Evolutionary conservation across 2,329 filamentous ascomycete species (phyloP).

Genomic region (Pseudocercospora vitis): DNA sequence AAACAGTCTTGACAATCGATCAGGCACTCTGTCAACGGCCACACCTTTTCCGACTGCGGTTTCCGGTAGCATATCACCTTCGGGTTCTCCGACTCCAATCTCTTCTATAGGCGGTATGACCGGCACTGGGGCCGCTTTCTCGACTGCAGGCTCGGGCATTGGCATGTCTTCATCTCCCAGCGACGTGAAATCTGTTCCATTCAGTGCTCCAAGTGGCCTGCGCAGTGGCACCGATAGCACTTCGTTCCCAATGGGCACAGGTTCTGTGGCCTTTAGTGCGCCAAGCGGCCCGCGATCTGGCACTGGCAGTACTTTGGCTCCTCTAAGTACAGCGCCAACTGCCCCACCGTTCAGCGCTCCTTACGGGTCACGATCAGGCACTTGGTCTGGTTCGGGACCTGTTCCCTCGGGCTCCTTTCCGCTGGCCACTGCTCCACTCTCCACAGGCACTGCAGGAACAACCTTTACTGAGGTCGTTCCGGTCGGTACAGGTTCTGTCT

Average conservation of each 20-base stretch:
- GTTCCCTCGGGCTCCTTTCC: no score
- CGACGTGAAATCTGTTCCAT: constrained; percentile 2
- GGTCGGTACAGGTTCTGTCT: constrained; percentile 6
- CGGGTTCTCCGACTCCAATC: constrained; percentile 13
- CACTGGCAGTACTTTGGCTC: not conserved
- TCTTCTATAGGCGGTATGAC: constrained; percentile 16
- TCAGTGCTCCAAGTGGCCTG: constrained; percentile 7
- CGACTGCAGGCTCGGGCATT: constrained; percentile 12
- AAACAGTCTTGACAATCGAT: constrained; percentile 8
- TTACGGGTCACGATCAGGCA: constrained; percentile 12
- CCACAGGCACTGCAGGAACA: constrained; percentile 12
- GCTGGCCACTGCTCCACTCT: not conserved
- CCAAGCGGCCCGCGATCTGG: constrained; percentile 5
- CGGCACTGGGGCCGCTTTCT: constrained; percentile 15
- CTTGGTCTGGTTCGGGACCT: constrained; percentile 8
- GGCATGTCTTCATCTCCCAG: constrained; percentile 8
- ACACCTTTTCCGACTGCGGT: constrained; percentile 3
- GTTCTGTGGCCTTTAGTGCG: constrained; percentile 16
- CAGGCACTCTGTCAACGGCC: not conserved
- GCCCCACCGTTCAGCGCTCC: constrained; percentile 13
- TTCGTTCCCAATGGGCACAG: constrained; percentile 8
- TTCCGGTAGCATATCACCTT: not conserved
- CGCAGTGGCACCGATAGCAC: not conserved
- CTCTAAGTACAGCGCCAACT: constrained; percentile 10
- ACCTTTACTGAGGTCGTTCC: constrained; percentile 6